These are phyloP conservation scores for Penicillium tannophilum DNA, from an alignment of 495 filamentous ascomycete genomes.

Conservation along the genomic window DNA sequence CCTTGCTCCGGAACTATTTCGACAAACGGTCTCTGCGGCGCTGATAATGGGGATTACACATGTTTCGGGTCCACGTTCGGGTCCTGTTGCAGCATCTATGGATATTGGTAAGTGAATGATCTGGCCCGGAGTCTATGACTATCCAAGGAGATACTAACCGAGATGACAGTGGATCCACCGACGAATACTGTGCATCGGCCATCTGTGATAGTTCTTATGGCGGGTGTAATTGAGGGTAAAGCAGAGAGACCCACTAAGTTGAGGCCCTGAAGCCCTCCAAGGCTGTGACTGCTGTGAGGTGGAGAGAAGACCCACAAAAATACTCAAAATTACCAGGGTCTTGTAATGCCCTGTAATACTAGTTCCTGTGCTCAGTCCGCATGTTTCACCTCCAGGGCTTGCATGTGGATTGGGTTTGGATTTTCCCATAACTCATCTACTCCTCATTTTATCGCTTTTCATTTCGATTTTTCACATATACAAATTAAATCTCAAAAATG, in stretches of 20 bases:
- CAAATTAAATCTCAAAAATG: conserved; percentile 9
- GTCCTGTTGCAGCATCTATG: conserved; percentile 9
- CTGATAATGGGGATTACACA: conserved; percentile 7
- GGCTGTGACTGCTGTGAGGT: too few relatives aligned
- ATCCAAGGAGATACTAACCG: neutral
- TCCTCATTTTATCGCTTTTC: neutral
- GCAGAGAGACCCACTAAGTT: too few relatives aligned
- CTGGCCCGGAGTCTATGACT: neutral
- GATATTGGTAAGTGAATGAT: conserved; percentile 5
- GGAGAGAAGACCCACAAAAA: too few relatives aligned
- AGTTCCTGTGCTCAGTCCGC: neutral
- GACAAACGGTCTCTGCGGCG: conserved; percentile 7
- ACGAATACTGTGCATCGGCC: conserved; percentile 1
- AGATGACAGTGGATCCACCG: neutral
- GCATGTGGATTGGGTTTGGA: too few relatives aligned
- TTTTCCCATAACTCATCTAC: neutral
- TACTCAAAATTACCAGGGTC: conserved; percentile 1
- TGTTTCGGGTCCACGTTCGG: conserved; percentile 7
- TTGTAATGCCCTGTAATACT: neutral
- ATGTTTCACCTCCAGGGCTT: neutral
- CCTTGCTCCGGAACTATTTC: conserved; percentile 2
- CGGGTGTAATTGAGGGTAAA: neutral
- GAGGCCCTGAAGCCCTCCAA: too few relatives aligned
- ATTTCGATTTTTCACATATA: neutral
- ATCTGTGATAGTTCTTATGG: conserved; percentile 5